These are phyloP conservation scores for Rugosomyces carneus DNA, from an alignment of 1,284 basidiomycete species.

Conservation along the genomic window DNA sequence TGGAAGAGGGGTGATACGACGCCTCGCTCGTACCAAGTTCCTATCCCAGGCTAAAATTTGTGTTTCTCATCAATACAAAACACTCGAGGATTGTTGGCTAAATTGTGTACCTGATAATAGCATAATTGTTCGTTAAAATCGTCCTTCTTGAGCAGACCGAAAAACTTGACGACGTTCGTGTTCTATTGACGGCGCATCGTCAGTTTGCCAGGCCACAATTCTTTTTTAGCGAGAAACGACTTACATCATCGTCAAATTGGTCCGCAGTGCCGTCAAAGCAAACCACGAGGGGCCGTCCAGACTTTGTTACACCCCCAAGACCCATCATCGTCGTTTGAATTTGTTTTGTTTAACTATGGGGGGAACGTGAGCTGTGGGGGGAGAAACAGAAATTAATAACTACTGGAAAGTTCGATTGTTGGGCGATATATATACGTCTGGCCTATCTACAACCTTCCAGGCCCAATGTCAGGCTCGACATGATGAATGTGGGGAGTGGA, in stretches of 20 bases:
- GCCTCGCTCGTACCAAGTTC: constrained; percentile 25
- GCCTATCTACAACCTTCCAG: no score
- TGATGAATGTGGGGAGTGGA: no score
- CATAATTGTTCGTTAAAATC: constrained; percentile 35
- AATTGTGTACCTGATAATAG: constrained; percentile 35
- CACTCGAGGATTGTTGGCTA: neutral
- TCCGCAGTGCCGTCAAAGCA: neutral
- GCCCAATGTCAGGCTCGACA: no score
- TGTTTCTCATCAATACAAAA: no score
- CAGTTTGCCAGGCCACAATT: no score
- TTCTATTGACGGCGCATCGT: constrained; percentile 23
- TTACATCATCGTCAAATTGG: neutral
- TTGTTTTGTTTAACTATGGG: no score
- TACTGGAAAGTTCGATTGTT: no score
- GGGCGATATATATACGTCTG: no score
- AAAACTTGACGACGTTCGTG: constrained; percentile 36
- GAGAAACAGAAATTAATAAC: no score
- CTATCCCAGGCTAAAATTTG: constrained; percentile 24
- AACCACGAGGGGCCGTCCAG: neutral
- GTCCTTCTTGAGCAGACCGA: constrained; percentile 37
- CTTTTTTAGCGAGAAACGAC: neutral
- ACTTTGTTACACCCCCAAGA: neutral
- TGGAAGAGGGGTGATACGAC: neutral
- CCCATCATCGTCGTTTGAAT: no score
- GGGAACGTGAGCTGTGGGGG: no score